A percentile compares a stretch with the other conserved stretches of the same genome.
phyloP scores from a whole-genome alignment of 371 early-diverging fungal genomes.

The Mucor plumbeus region DNA sequence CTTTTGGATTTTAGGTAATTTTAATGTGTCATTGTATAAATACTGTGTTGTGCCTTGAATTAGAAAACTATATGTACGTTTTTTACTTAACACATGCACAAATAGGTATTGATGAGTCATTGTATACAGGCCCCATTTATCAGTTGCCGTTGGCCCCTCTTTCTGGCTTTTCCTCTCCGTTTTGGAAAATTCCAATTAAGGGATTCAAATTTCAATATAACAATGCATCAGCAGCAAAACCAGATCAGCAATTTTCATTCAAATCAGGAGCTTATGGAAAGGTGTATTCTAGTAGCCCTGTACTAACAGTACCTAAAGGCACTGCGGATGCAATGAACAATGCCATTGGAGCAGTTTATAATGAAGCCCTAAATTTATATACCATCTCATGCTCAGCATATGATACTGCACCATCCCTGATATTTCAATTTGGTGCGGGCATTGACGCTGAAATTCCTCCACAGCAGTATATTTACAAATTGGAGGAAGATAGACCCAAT shows the following conservation, averaged over 20 bases:
- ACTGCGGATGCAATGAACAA: conserved; percentile 30
- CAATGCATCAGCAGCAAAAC: not conserved
- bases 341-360: conserved; percentile 27
- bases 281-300: conserved; percentile 34
- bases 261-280: conserved; percentile 20
- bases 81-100: not conserved
- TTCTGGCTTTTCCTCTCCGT: conserved; percentile 25
- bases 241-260: conserved; percentile 9
- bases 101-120: conserved; percentile 26
- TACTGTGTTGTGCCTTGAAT: too few species aligned
- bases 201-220: conserved; percentile 16
- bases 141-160: conserved; percentile 25
- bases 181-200: conserved; percentile 38
- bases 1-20: conserved; percentile 22
- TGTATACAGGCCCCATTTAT: conserved; percentile 31
- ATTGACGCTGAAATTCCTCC: conserved; percentile 35
- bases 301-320: conserved; percentile 24
- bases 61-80: not conserved
- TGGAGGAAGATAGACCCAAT: conserved; percentile 1
- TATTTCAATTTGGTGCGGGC: conserved; percentile 28
- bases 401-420: conserved; percentile 18
- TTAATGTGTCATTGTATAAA: not conserved
- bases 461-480: conserved; percentile 31
- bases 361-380: conserved; percentile 19
- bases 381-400: conserved; percentile 27